These are phyloP conservation scores for Wickerhamiella brachini DNA, from an alignment of 805 yeast genomes.

Conservation along the genomic window DNA sequence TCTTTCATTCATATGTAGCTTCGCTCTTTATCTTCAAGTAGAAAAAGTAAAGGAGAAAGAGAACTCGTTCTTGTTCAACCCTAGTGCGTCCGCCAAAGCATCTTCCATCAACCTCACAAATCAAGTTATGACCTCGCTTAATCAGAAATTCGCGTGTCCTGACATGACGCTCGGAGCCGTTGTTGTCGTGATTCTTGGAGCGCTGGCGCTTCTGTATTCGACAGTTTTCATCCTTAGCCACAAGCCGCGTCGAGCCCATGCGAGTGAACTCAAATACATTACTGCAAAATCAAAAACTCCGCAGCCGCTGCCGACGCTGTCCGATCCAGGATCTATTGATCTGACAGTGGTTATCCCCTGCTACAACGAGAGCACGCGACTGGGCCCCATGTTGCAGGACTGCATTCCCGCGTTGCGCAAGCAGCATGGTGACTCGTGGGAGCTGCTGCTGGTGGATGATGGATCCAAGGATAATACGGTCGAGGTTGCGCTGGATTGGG, in stretches of 20 bases:
- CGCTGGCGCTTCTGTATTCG: conserved; percentile 21
- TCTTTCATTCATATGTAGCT: too few species aligned
- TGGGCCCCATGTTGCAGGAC: conserved; percentile 31
- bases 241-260: conserved; percentile 28
- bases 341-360: conserved; percentile 86
- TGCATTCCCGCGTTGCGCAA: conserved; percentile 36
- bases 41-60: too few species aligned
- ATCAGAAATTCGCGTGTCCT: background rate
- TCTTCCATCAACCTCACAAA: too few species aligned
- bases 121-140: background rate
- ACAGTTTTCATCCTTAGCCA: conserved; percentile 42
- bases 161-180: background rate
- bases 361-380: conserved; percentile 68
- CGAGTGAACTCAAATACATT: background rate
- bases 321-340: conserved; percentile 28
- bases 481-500: conserved; percentile 52
- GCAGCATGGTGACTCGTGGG: conserved; percentile 36
- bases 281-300: conserved; percentile 9
- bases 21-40: too few species aligned
- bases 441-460: conserved; percentile 80
- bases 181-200: background rate
- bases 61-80: too few species aligned
- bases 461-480: conserved; percentile 77
- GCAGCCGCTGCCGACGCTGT: conserved; percentile 24
- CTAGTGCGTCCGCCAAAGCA: too few species aligned